phyloP scores from a whole-genome alignment of 768 basidiomycete species.

The Suillus fuscotomentosus region DNA sequence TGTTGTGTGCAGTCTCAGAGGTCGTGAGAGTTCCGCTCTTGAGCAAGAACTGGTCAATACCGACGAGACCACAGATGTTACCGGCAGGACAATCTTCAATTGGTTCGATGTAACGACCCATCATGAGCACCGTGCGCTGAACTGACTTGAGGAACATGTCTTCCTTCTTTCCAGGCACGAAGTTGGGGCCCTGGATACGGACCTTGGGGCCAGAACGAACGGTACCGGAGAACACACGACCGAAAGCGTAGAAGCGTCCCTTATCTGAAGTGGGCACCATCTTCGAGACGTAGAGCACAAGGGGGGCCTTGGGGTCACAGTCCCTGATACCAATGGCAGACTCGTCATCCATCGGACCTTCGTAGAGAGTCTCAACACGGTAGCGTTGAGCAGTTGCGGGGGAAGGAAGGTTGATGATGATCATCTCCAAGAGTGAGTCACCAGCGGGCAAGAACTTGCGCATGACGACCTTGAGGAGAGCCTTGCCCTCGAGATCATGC shows the following conservation, averaged over 20 bases:
- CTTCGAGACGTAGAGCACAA: conserved; percentile 98
- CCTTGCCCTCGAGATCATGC: conserved; percentile 93
- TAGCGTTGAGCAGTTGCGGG: conserved; percentile 96
- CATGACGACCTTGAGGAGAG: conserved; percentile 96
- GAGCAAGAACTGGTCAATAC: conserved; percentile 99
- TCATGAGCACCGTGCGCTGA: conserved; percentile 99
- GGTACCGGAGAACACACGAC: conserved; percentile 99
- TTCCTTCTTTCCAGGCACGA: conserved; percentile 97
- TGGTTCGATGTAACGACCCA: conserved; percentile 98
- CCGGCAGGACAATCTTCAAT: conserved; percentile 99
- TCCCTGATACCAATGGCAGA: conserved; percentile 98
- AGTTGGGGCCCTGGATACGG: conserved; percentile 99
- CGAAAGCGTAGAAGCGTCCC: conserved; percentile 99
- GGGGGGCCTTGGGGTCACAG: conserved; percentile 94
- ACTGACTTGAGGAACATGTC: conserved; percentile 97
- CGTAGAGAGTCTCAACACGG: conserved; percentile 99
- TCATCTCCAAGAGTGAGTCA: conserved; percentile 99
- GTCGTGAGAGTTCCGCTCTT: conserved; percentile 98
- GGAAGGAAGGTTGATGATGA: conserved; percentile 98
- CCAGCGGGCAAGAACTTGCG: conserved; percentile 99
- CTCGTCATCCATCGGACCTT: conserved; percentile 99
- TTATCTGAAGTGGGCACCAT: conserved; percentile 99
- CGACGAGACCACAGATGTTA: conserved; percentile 98
- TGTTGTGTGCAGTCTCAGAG: conserved; percentile 99
- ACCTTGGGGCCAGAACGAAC: conserved; percentile 97